phyloP scores from a whole-genome alignment of 192 early-diverging fungal species.

The Backusella luteola region DNA sequence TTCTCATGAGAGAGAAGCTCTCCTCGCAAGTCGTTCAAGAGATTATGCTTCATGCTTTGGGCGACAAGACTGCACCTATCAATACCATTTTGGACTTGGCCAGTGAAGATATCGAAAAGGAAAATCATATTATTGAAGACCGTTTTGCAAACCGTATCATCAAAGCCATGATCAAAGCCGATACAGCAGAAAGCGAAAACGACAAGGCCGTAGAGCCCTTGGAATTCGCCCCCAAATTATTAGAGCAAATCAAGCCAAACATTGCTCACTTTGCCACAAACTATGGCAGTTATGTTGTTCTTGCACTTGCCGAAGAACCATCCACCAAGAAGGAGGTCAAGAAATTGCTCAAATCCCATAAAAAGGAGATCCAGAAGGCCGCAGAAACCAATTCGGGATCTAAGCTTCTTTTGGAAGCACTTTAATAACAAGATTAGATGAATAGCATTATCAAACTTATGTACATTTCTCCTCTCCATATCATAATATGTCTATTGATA shows the following conservation, averaged over 20 bases:
- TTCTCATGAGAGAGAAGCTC: constrained; percentile 63
- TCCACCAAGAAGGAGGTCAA: constrained; percentile 22
- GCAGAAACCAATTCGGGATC: constrained; percentile 30
- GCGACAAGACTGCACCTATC: constrained; percentile 42
- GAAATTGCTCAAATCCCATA: constrained; percentile 56
- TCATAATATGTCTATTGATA: constrained; percentile 5
- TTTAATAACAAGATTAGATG: constrained; percentile 1
- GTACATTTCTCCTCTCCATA: constrained; percentile 1
- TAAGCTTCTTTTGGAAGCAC: constrained; percentile 23
- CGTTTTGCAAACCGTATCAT: constrained; percentile 49
- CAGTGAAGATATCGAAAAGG: constrained; percentile 34
- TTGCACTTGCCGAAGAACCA: constrained; percentile 38
- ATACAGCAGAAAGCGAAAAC: constrained; percentile 30
- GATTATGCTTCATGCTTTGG: constrained; percentile 62
- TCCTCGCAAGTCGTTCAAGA: constrained; percentile 72
- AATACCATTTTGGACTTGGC: constrained; percentile 42
- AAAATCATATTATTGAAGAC: constrained; percentile 42
- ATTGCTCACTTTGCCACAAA: constrained; percentile 38
- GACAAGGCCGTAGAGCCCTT: constrained; percentile 37
- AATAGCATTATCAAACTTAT: background rate
- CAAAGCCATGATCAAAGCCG: constrained; percentile 49
- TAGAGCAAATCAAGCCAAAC: constrained; percentile 29
- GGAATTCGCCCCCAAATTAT: constrained; percentile 33
- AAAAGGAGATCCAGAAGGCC: constrained; percentile 47
- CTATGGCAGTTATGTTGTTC: constrained; percentile 38